Conservation (phyloP, 768 basidiomycete species). For the Pulveroboletus sp. region DNA sequence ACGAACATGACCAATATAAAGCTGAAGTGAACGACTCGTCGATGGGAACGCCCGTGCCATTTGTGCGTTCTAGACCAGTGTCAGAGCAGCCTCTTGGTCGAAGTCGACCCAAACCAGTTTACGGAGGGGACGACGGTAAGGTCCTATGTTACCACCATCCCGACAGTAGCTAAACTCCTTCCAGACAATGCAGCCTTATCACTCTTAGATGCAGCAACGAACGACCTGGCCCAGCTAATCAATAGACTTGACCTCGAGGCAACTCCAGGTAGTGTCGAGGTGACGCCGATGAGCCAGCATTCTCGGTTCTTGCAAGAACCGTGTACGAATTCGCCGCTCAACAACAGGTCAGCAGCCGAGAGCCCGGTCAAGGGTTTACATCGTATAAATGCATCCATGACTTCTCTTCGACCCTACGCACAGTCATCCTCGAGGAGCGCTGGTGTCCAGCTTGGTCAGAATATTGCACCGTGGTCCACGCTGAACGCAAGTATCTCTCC, state of each 20-base stretch:
- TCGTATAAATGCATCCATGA: constrained; percentile 38
- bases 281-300: constrained; percentile 37
- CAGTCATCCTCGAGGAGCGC: constrained; percentile 26
- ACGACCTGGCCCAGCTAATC: constrained; percentile 74
- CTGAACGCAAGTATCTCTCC: constrained; percentile 39
- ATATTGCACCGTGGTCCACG: constrained; percentile 60
- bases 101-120: constrained; percentile 45
- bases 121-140: constrained; percentile 45
- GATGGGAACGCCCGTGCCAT: constrained; percentile 35
- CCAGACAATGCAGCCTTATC: constrained; percentile 51
- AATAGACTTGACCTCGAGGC: constrained; percentile 78
- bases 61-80: constrained; percentile 49
- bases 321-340: constrained; percentile 28
- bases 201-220: constrained; percentile 73
- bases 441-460: constrained; percentile 40
- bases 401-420: constrained; percentile 49
- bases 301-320: constrained; percentile 17
- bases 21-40: not conserved
- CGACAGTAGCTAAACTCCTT: not conserved
- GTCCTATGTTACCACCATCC: not conserved
- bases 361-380: constrained; percentile 37
- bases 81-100: constrained; percentile 58
- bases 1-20: constrained; percentile 19
- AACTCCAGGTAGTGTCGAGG: constrained; percentile 56
- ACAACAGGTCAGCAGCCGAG: constrained; percentile 24